Conservation (phyloP, 371 early-diverging fungal species). For the Catenaria anguillulae region DNA sequence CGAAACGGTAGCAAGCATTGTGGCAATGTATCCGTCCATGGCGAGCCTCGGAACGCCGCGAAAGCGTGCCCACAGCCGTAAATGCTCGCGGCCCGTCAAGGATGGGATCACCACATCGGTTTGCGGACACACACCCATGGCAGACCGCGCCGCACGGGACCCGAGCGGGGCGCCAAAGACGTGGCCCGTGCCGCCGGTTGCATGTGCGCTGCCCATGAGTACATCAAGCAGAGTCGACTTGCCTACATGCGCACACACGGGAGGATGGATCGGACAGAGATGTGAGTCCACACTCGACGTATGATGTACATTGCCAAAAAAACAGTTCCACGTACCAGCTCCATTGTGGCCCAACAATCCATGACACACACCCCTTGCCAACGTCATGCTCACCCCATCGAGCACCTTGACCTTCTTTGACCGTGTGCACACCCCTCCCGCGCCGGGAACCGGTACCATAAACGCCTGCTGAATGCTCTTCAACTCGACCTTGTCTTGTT, state of each 20-base stretch:
- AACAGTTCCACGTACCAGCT: too few relatives aligned
- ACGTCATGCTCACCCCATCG: neutral
- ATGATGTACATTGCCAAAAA: neutral
- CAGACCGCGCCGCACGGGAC: neutral
- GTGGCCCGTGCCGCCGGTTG: neutral
- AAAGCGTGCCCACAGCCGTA: slow-evolving; percentile 1
- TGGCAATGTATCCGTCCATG: neutral
- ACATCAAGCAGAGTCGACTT: neutral
- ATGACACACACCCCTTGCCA: neutral
- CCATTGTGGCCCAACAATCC: slow-evolving; percentile 5
- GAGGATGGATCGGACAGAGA: neutral
- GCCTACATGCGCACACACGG: too few relatives aligned
- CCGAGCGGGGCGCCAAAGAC: slow-evolving; percentile 6
- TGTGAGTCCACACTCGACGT: slow-evolving; percentile 3
- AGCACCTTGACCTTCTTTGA: neutral
- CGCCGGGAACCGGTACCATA: too few relatives aligned
- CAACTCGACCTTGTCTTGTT: too few relatives aligned
- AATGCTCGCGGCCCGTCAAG: neutral
- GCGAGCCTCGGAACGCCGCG: neutral
- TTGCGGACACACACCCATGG: slow-evolving; percentile 2
- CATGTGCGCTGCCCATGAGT: neutral
- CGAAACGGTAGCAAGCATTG: neutral
- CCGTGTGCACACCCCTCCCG: too few relatives aligned
- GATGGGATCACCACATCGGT: neutral
- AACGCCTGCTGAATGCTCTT: too few relatives aligned